These are phyloP conservation scores for Dimargaris verticillata DNA, from an alignment of 192 early-diverging fungal species.

Conservation along the genomic window DNA sequence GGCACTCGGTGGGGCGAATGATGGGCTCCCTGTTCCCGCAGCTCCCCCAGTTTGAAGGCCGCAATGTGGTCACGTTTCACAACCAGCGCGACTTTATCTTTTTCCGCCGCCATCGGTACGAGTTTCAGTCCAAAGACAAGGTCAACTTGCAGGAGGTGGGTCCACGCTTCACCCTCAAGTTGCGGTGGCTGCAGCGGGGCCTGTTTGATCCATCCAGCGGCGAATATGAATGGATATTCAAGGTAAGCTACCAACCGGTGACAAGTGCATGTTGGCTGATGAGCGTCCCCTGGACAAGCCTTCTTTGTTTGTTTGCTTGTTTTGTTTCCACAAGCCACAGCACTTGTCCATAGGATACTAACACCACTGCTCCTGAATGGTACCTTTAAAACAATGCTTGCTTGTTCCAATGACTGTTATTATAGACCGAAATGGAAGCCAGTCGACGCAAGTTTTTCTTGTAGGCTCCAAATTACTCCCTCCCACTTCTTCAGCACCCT, in stretches of 20 bases:
- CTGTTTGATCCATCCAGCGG: conserved; percentile 77
- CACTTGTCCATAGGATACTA: neutral
- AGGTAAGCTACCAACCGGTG: conserved; percentile 18
- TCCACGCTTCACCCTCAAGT: conserved; percentile 84
- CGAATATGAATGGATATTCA: conserved; percentile 95
- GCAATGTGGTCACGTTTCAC: conserved; percentile 91
- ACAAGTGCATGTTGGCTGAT: neutral
- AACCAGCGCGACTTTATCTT: conserved; percentile 99
- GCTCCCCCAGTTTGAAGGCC: conserved; percentile 85
- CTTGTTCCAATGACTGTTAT: neutral
- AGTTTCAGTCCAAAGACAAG: conserved; percentile 64
- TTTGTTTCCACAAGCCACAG: neutral
- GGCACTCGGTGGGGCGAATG: conserved; percentile 91
- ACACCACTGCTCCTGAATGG: neutral
- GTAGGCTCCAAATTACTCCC: neutral
- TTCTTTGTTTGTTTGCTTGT: no score
- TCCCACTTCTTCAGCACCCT: no score
- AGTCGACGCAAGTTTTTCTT: conserved; percentile 10
- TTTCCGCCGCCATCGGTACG: conserved; percentile 91
- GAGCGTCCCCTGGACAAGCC: neutral
- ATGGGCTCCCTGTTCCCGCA: conserved; percentile 95
- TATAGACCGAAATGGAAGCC: conserved; percentile 4
- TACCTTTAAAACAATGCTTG: neutral
- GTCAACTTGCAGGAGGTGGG: conserved; percentile 90
- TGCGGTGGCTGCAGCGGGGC: conserved; percentile 90